These are phyloP conservation scores for Wickerhamiella galacta DNA, from an alignment of 805 yeast genomes.

Conservation along the genomic window DNA sequence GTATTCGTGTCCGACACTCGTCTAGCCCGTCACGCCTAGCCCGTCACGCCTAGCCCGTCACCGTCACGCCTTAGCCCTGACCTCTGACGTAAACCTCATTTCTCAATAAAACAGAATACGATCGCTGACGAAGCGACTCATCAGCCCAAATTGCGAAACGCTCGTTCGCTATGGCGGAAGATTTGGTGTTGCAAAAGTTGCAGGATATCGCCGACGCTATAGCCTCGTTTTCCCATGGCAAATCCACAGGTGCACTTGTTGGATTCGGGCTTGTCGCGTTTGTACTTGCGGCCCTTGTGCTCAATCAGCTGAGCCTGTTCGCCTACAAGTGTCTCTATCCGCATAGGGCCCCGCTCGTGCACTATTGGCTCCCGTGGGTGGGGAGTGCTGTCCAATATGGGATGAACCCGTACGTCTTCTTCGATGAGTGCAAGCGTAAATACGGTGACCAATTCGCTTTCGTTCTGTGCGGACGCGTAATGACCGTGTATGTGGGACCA, in stretches of 20 bases:
- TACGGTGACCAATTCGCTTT: slow-evolving; percentile 92
- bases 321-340: slow-evolving; percentile 19
- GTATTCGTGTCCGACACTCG: too few relatives aligned
- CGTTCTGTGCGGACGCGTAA: slow-evolving; percentile 69
- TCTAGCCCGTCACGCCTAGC: too few relatives aligned
- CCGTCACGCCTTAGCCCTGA: too few relatives aligned
- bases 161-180: too few relatives aligned
- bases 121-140: too few relatives aligned
- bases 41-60: too few relatives aligned
- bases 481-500: slow-evolving; percentile 95
- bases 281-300: slow-evolving; percentile 11
- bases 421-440: slow-evolving; percentile 56
- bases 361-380: slow-evolving; percentile 88
- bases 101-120: too few relatives aligned
- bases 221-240: too few relatives aligned
- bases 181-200: too few relatives aligned
- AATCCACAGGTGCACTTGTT: not conserved
- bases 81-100: too few relatives aligned
- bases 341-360: slow-evolving; percentile 80
- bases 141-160: too few relatives aligned
- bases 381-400: slow-evolving; percentile 86
- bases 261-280: slow-evolving; percentile 7
- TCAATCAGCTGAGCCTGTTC: slow-evolving; percentile 22
- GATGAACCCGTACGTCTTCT: slow-evolving; percentile 84
- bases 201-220: too few relatives aligned